phyloP scores from a whole-genome alignment of 805 yeast species.

The Sugiyamaella marilandica region DNA sequence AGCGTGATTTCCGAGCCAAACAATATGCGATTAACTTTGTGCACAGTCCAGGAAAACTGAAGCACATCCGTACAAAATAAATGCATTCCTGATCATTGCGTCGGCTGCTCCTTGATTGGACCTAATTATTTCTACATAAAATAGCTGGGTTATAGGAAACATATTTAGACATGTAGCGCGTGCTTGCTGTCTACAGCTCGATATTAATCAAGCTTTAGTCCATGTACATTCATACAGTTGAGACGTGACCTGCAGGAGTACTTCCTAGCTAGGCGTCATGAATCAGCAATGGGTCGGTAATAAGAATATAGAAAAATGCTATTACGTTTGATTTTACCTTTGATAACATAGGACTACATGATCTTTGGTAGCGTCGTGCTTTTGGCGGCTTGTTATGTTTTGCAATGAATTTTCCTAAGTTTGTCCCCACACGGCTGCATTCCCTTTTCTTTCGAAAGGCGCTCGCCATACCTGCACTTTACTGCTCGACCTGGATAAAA shows the following conservation, averaged over 20 bases:
- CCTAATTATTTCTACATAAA: not conserved
- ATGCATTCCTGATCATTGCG: not conserved
- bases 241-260: not conserved
- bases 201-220: not conserved
- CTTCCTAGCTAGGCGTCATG: too few relatives aligned
- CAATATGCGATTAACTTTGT: conserved; percentile 67
- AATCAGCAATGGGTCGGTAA: too few relatives aligned
- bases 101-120: not conserved
- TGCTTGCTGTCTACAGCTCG: not conserved
- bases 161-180: not conserved
- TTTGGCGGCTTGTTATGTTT: too few relatives aligned
- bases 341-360: too few relatives aligned
- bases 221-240: not conserved
- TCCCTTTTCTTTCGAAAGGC: too few relatives aligned
- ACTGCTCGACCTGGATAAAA: too few relatives aligned
- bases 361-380: too few relatives aligned
- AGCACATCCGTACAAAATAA: conserved; percentile 76
- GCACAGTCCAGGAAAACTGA: conserved; percentile 65
- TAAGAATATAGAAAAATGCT: too few relatives aligned
- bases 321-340: too few relatives aligned
- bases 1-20: conserved; percentile 67
- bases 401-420: too few relatives aligned
- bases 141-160: not conserved
- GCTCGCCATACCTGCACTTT: too few relatives aligned
- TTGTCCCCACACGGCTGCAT: too few relatives aligned